These are phyloP conservation scores for Waitea zeae DNA, from an alignment of 1,284 basidiomycete species.

Conservation along the genomic window DNA sequence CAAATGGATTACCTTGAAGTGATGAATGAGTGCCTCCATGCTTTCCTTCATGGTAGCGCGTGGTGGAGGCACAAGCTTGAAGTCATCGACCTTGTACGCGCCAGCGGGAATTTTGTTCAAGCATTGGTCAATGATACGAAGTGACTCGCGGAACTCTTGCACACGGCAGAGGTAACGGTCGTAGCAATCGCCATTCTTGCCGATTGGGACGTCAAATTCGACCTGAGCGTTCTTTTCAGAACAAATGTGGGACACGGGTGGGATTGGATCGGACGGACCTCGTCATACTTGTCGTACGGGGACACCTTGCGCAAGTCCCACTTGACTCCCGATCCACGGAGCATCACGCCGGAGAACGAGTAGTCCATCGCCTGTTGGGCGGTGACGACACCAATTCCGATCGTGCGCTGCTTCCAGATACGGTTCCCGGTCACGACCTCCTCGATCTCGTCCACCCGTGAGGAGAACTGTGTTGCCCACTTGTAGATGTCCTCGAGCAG, in stretches of 20 bases:
- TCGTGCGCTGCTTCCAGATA: slow-evolving; percentile 93
- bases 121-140: slow-evolving; percentile 84
- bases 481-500: slow-evolving; percentile 94
- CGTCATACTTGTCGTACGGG: slow-evolving; percentile 95
- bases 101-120: slow-evolving; percentile 96
- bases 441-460: slow-evolving; percentile 92
- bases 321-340: slow-evolving; percentile 83
- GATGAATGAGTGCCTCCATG: slow-evolving; percentile 96
- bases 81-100: slow-evolving; percentile 89
- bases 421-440: slow-evolving; percentile 96
- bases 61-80: slow-evolving; percentile 95
- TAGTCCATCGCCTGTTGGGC: slow-evolving; percentile 90
- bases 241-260: neutral
- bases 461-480: slow-evolving; percentile 91
- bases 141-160: slow-evolving; percentile 92
- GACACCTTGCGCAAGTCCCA: slow-evolving; percentile 91
- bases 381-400: slow-evolving; percentile 84
- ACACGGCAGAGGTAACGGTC: slow-evolving; percentile 94
- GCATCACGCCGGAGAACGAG: slow-evolving; percentile 94
- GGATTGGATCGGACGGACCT: slow-evolving; percentile 26
- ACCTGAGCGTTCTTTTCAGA: too few relatives aligned
- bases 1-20: slow-evolving; percentile 64
- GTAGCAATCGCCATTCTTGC: slow-evolving; percentile 95
- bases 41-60: slow-evolving; percentile 98
- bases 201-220: slow-evolving; percentile 94